Percentiles rank a stretch among this genome's conserved stretches.
Evolutionary conservation across 805 yeast genomes (phyloP).

Genomic region (Hanseniaspora clermontiae): DNA sequence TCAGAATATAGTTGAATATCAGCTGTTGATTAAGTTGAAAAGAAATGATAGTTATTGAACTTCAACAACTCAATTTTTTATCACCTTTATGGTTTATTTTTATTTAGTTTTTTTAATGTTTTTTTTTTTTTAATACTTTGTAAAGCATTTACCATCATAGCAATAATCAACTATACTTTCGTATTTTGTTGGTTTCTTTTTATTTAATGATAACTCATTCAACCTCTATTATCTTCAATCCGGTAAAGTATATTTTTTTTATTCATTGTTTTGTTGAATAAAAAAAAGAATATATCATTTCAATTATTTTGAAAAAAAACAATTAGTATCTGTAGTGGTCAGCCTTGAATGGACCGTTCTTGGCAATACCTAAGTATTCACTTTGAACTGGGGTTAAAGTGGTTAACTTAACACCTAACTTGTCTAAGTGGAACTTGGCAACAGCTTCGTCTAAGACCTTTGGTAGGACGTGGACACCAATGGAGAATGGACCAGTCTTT

Average conservation of each 20-base stretch:
- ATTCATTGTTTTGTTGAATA: too few relatives aligned
- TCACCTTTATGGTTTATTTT: not conserved
- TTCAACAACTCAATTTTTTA: not conserved
- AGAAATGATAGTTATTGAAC: not conserved
- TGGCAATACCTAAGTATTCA: conserved; percentile 84
- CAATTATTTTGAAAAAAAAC: not conserved
- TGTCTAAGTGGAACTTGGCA: conserved; percentile 90
- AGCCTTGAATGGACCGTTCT: conserved; percentile 94
- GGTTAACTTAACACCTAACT: conserved; percentile 82
- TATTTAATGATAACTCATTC: not conserved
- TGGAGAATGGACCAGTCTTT: conserved; percentile 78
- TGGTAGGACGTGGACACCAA: conserved; percentile 94
- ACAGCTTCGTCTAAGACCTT: conserved; percentile 97
- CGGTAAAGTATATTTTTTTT: not conserved
- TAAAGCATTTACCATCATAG: not conserved
- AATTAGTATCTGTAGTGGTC: conserved; percentile 92
- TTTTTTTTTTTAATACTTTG: not conserved
- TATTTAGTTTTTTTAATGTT: not conserved
- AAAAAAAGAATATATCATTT: too few relatives aligned
- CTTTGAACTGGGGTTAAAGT: conserved; percentile 68
- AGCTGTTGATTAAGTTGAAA: not conserved
- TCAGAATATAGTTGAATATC: not conserved
- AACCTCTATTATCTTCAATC: not conserved
- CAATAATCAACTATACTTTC: too few relatives aligned
- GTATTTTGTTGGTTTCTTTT: too few relatives aligned